Percentiles rank a stretch among this genome's conserved stretches.
Conservation (phyloP, 2,329 filamentous ascomycete genomes). For the Pezicula rhizophila region DNA sequence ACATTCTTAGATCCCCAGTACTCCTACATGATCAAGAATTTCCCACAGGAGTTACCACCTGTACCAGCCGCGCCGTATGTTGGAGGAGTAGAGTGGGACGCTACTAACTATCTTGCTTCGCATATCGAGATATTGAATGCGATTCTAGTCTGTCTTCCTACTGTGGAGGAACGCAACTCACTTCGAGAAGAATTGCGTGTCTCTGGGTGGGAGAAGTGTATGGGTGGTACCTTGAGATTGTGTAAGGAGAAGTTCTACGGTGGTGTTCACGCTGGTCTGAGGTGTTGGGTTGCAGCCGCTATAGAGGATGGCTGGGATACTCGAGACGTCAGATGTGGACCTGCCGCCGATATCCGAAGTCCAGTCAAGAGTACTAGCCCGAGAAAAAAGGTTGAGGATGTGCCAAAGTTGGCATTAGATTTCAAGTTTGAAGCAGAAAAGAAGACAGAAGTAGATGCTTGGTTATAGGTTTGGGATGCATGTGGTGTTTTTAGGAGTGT, state of each 20-base stretch:
- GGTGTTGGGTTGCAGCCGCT: constrained; percentile 85
- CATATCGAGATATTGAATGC: constrained; percentile 93
- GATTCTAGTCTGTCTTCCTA: constrained; percentile 74
- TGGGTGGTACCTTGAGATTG: constrained; percentile 76
- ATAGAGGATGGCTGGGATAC: constrained; percentile 85
- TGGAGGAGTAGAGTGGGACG: constrained; percentile 97
- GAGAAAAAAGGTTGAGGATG: constrained; percentile 47
- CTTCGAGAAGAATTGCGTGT: constrained; percentile 73
- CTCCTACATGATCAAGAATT: constrained; percentile 64
- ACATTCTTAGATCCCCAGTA: constrained; percentile 36
- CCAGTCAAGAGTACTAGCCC: constrained; percentile 30
- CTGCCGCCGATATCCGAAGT: constrained; percentile 30
- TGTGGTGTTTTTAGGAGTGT: background rate
- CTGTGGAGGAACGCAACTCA: constrained; percentile 62
- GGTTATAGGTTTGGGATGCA: constrained; percentile 3
- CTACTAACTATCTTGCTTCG: constrained; percentile 89
- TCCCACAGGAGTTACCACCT: constrained; percentile 79
- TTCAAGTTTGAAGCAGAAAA: constrained; percentile 38
- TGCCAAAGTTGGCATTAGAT: constrained; percentile 54
- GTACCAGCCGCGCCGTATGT: constrained; percentile 94
- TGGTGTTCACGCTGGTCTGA: constrained; percentile 79
- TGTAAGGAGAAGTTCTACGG: constrained; percentile 99
- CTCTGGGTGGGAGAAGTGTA: constrained; percentile 85
- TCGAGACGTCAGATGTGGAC: constrained; percentile 71
- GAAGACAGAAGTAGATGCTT: constrained; percentile 5